Evolutionary conservation across 106 monocot species (phyloP).

Genomic region (Apostasia shenzhenica): DNA sequence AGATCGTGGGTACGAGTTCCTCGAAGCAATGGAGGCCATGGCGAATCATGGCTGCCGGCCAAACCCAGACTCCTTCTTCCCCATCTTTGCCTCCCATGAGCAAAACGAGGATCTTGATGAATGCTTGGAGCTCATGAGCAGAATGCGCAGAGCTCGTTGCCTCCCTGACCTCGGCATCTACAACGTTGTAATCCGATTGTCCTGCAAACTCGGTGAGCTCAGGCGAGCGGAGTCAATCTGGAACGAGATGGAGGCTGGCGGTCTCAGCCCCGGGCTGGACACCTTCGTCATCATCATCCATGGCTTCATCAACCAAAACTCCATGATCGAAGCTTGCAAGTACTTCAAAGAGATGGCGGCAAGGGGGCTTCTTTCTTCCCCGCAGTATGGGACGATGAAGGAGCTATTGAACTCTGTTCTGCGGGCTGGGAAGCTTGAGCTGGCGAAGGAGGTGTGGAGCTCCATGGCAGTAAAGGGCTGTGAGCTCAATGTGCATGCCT

Average conservation of each 20-base stretch:
- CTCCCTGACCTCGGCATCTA: constrained; percentile 50
- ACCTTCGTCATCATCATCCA: constrained; percentile 65
- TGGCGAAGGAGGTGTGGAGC: constrained; percentile 77
- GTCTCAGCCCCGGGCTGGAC: constrained; percentile 56
- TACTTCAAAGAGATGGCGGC: constrained; percentile 81
- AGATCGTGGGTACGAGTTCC: constrained; percentile 47
- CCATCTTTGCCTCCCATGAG: constrained; percentile 54
- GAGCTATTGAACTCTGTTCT: constrained; percentile 70
- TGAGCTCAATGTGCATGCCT: constrained; percentile 67
- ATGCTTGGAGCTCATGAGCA: constrained; percentile 61
- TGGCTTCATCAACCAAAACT: constrained; percentile 48
- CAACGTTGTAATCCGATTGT: constrained; percentile 56
- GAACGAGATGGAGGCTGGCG: constrained; percentile 64
- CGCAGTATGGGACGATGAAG: constrained; percentile 87
- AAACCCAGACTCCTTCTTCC: constrained; percentile 39
- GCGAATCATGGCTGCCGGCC: constrained; percentile 38
- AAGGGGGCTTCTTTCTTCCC: constrained; percentile 50
- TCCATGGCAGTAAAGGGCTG: constrained; percentile 60
- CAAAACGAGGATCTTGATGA: constrained; percentile 77
- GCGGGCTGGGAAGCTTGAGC: constrained; percentile 62
- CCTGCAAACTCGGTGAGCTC: constrained; percentile 77
- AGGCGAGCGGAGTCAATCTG: constrained; percentile 38
- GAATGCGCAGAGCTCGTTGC: constrained; percentile 41
- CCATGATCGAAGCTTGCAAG: constrained; percentile 49
- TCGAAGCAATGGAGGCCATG: constrained; percentile 56